Base-by-base conservation (phyloP, 768 basidiomycete species). In the Suillus discolor region DNA sequence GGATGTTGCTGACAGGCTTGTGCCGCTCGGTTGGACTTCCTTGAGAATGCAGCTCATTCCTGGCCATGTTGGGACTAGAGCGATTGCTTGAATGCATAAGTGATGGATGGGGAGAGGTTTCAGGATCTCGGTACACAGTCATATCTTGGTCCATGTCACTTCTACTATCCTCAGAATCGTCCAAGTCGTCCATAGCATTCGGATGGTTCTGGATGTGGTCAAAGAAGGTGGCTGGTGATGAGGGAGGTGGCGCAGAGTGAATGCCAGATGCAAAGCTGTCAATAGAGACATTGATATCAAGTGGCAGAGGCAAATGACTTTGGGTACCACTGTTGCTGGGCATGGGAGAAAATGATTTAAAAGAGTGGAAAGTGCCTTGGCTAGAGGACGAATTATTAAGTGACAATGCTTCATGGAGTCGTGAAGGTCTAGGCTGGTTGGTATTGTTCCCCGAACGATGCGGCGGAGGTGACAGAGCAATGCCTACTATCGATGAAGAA, bases 101-200 rank as follows among this genome's bases (percentile, higher is more conserved):
- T 66, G 81, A 74, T 39, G 85, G 77, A 53, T 80, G 78, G 42
- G 79, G 66, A 12, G 71, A 23, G 25, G 71, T 66, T 45, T 70
- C 57, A 31, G 59, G 6, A 25, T 60, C 57, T 28, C 18, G 39
- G 73, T 71, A 74, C 61, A 72, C 70, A 67, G 75, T 70, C 28
- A 79, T 70, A 18, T 80, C 81, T 18, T 76, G 75, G 54, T 78
- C 79, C 15, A 75, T 79, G 34, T 83, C 85, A 25, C 77, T 75
- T 45, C 70, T 65, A 61, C 76, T 77, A 63, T 83, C 83, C 31
- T 82, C 82, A 60, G 86, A 86, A 36, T 87, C 85, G 66, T 89
- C 90, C 62, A 90, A 77, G 67, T 89, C 91, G 69, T 91, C 89
- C 86, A 92, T 87, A 31, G 85, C 89, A 74, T 89, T 89, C 7